Percentiles rank a stretch among this genome's conserved stretches.
Evolutionary conservation across 164 flowering plant genomes (phyloP).

Genomic region (Kalanchoe fedtschenkoi): DNA sequence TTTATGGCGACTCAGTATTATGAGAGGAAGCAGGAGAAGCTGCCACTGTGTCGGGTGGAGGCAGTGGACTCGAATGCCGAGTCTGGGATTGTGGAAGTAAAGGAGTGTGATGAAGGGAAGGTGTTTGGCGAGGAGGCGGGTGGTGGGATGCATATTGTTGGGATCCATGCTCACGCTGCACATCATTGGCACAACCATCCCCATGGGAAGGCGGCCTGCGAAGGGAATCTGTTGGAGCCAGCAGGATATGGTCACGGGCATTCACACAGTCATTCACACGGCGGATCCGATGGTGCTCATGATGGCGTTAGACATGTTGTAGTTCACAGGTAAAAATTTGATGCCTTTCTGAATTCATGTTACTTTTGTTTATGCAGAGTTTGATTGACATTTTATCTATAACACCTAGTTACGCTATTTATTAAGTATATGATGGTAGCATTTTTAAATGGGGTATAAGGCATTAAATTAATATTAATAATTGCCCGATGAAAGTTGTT

Average conservation of each 20-base stretch:
- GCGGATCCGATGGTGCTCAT: slow-evolving; percentile 27
- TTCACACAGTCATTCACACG: slow-evolving; percentile 26
- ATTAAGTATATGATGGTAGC: too few species aligned
- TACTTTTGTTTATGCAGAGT: slow-evolving; percentile 17
- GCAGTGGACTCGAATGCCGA: slow-evolving; percentile 22
- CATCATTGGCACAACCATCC: slow-evolving; percentile 75
- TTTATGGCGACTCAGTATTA: slow-evolving; percentile 81
- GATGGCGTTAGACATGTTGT: slow-evolving; percentile 59
- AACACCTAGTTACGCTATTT: too few species aligned
- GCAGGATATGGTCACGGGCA: slow-evolving; percentile 11
- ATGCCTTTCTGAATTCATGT: background rate
- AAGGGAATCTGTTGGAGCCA: slow-evolving; percentile 23
- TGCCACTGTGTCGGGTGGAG: slow-evolving; percentile 14
- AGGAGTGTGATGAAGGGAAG: slow-evolving; percentile 17
- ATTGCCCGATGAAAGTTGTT: too few species aligned
- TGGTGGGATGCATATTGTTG: slow-evolving; percentile 91
- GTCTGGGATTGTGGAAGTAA: slow-evolving; percentile 22
- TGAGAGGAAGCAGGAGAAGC: slow-evolving; percentile 49
- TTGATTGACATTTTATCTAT: too few species aligned
- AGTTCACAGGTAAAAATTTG: slow-evolving; percentile 67
- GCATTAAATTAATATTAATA: too few species aligned
- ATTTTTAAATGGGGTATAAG: too few species aligned
- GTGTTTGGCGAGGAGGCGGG: slow-evolving; percentile 72
- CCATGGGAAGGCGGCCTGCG: slow-evolving; percentile 48
- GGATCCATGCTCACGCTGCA: slow-evolving; percentile 96